Conservation (phyloP, 176 grass and related monocot genomes). For the Lolium rigidum region DNA sequence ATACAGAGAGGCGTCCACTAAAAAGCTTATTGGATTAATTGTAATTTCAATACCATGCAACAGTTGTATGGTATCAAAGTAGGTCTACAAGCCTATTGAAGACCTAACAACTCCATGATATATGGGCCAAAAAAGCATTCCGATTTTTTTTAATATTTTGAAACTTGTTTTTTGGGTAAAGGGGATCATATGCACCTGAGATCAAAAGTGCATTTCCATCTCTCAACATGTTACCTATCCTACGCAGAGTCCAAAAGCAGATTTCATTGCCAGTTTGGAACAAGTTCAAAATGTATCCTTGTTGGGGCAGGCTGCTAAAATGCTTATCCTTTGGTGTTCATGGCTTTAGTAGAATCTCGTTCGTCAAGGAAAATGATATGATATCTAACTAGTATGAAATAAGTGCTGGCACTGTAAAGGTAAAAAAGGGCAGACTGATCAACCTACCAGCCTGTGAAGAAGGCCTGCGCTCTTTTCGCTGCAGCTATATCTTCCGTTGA, state of each 20-base stretch:
- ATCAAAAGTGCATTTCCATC: not conserved
- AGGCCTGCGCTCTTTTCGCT: constrained; percentile 38
- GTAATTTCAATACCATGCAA: not conserved
- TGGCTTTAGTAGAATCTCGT: not conserved
- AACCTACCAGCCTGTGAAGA: constrained; percentile 38
- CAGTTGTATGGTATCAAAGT: not conserved
- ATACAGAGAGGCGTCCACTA: not conserved
- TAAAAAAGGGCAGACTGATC: not conserved
- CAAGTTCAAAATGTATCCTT: not conserved
- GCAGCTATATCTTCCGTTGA: constrained; percentile 38
- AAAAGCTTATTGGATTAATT: not conserved
- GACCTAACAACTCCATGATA: not conserved
- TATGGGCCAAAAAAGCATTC: too few species aligned
- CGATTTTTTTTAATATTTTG: too few species aligned
- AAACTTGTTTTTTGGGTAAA: too few species aligned
- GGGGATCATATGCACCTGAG: too few species aligned
- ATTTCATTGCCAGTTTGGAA: not conserved
- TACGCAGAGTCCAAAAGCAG: constrained; percentile 11
- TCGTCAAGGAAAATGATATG: not conserved
- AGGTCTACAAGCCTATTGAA: not conserved
- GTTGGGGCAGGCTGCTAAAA: not conserved
- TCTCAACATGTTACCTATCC: not conserved
- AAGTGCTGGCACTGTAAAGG: not conserved
- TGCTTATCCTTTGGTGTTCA: not conserved
- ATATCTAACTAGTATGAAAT: not conserved